Evolutionary conservation across 2,329 filamentous ascomycete species (phyloP), one percentile per base, ranked within the genome.

Genomic region (Rhexocercosporidium sp.): DNA sequence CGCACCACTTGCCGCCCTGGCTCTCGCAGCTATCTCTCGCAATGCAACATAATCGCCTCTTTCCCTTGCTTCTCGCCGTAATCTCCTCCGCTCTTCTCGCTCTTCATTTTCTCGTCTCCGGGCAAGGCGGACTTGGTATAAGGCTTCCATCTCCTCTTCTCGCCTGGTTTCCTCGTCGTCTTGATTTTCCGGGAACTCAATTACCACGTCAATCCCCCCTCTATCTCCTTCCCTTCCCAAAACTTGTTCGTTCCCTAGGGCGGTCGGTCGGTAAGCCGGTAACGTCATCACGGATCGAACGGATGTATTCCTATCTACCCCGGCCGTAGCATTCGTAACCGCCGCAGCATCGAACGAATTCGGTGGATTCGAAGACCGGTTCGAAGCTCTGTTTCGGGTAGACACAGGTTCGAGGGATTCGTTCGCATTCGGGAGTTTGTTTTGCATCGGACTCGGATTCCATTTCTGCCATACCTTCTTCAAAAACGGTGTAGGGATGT

Each of bases 221-320:
- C 96, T 87, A 77, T 99, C 96, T 59, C 96, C 96, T 78, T 97
- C 96, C 5, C 94, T 87, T 8, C 90, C 96, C 57, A 98, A 84
- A 1, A 97, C 89, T 72, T 90, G 90, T 78, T 99, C 96, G 54
- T 88, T 90, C 22, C 92, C 90, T 59, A 88, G 85, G 0, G 93
- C 88, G 31, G 88, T 88, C 18, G 85, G 86, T 2, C 91, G 90
- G 78, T 99, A 99, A 0, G 92, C 87, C 0, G 96, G 96, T 2
- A 99, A 82, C 0, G 96, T 98, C 86, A 97, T 96, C 65, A 98
- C 89, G n/a, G 93, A 97, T 64, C 95, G 90, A 54, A 98, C 85
- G 9, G 93, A 96, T 0, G 92, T 94, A 74, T 95, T 91, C 37
- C 95, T 88, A 76, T 95, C 92, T 14, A 97, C 88, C 3, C 80